phyloP scores from a whole-genome alignment of 1,139 yeast genomes.

The Blastobotrys ciferrii region DNA sequence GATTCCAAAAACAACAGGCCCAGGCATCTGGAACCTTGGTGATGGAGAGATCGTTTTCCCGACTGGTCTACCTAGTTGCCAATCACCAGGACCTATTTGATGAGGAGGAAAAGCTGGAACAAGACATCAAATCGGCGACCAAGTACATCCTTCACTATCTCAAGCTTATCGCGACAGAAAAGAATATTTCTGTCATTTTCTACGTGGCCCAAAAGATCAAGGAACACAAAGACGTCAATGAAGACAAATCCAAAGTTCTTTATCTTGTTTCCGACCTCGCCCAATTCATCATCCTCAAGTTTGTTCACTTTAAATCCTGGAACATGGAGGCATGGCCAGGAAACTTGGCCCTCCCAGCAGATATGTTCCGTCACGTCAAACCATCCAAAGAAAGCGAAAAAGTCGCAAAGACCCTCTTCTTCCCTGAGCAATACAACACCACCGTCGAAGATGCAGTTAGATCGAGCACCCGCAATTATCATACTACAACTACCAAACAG shows the following conservation, averaged over 20 bases:
- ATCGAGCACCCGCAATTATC: slow-evolving; percentile 10
- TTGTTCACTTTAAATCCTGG: slow-evolving; percentile 63
- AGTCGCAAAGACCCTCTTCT: slow-evolving; percentile 42
- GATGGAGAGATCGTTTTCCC: slow-evolving; percentile 64
- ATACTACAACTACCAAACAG: not conserved
- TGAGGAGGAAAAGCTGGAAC: slow-evolving; percentile 28
- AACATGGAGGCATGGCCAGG: slow-evolving; percentile 80
- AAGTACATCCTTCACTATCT: slow-evolving; percentile 60
- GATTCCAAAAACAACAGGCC: slow-evolving; percentile 44
- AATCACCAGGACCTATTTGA: slow-evolving; percentile 70
- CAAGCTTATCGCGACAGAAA: slow-evolving; percentile 58
- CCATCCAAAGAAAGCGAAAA: slow-evolving; percentile 25
- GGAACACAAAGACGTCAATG: slow-evolving; percentile 65
- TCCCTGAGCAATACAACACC: slow-evolving; percentile 44
- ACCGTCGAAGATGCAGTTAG: slow-evolving; percentile 25
- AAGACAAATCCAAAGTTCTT: slow-evolving; percentile 40
- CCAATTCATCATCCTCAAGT: slow-evolving; percentile 60
- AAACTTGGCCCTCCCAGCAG: slow-evolving; percentile 62
- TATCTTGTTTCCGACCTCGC: slow-evolving; percentile 73
- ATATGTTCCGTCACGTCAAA: slow-evolving; percentile 57
- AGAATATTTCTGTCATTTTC: slow-evolving; percentile 69
- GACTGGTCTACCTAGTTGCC: slow-evolving; percentile 67
- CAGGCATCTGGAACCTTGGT: slow-evolving; percentile 28
- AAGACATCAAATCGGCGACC: slow-evolving; percentile 22
- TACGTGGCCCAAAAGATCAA: slow-evolving; percentile 78